phyloP scores from a whole-genome alignment of 805 yeast species.

The Metschnikowia kunwiensis region DNA sequence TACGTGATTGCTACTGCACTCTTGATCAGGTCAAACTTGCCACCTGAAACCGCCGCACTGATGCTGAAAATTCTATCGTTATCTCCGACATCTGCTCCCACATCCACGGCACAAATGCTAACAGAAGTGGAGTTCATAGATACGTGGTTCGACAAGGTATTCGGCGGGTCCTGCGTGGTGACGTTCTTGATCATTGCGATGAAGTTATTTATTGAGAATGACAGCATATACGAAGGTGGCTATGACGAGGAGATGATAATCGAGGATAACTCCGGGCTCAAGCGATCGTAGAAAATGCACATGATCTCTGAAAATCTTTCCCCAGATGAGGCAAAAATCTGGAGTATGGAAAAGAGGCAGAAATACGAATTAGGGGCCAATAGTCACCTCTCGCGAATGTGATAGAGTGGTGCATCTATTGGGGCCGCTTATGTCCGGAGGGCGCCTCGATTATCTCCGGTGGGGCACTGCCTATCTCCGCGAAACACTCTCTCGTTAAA shows the following conservation, averaged over 20 bases:
- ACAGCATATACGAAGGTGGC: conserved; percentile 17
- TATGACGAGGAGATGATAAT: conserved; percentile 37
- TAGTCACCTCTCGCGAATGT: too few species aligned
- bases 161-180: conserved; percentile 40
- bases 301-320: too few species aligned
- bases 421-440: too few species aligned
- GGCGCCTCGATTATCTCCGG: too few species aligned
- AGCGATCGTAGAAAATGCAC: conserved; percentile 5
- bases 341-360: too few species aligned
- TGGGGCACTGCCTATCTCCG: too few species aligned
- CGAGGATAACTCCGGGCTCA: conserved; percentile 19
- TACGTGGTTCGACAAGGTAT: conserved; percentile 51
- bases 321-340: too few species aligned
- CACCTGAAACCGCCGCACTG: conserved; percentile 41
- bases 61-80: conserved; percentile 38
- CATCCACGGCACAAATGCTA: conserved; percentile 20
- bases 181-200: conserved; percentile 28
- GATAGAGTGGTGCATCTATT: too few species aligned
- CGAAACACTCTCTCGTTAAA: too few species aligned
- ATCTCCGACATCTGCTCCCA: conserved; percentile 18
- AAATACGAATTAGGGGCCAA: too few species aligned
- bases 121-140: conserved; percentile 48
- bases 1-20: conserved; percentile 52
- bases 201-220: conserved; percentile 20
- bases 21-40: conserved; percentile 47